phyloP scores from a whole-genome alignment of 2,329 filamentous ascomycete genomes.

The Scortechinia acanthostroma region DNA sequence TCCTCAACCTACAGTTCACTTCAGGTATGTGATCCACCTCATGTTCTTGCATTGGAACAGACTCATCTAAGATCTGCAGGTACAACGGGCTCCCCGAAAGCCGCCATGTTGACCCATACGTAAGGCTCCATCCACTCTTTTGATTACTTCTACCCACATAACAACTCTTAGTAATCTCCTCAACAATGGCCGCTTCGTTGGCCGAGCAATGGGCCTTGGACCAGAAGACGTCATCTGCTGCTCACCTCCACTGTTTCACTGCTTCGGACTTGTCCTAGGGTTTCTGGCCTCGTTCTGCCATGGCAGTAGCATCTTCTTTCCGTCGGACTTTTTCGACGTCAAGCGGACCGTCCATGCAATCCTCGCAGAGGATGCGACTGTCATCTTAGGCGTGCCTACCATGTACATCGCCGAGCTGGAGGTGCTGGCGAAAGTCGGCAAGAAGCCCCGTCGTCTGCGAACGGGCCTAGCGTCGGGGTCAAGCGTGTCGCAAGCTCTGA shows the following conservation, averaged over 20 bases:
- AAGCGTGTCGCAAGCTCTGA: conserved; percentile 68
- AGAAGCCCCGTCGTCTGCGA: conserved; percentile 44
- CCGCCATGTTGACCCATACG: conserved; percentile 69
- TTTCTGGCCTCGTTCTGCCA: conserved; percentile 68
- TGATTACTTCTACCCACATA: conserved; percentile 19
- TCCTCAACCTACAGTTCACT: conserved; percentile 71
- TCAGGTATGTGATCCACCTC: too few relatives aligned
- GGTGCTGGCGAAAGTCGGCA: conserved; percentile 30
- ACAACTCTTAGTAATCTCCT: conserved; percentile 42
- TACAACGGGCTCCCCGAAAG: conserved; percentile 69
- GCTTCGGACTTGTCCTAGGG: conserved; percentile 74
- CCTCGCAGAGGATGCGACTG: conserved; percentile 62
- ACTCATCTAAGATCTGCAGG: too few relatives aligned
- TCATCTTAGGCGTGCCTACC: conserved; percentile 73
- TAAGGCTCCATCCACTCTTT: conserved; percentile 21
- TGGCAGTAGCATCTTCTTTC: conserved; percentile 71
- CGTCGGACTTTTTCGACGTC: conserved; percentile 68
- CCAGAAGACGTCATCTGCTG: conserved; percentile 68
- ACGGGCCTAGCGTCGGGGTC: conserved; percentile 77
- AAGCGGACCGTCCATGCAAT: conserved; percentile 60
- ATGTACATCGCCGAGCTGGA: conserved; percentile 68
- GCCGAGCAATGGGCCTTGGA: conserved; percentile 67
- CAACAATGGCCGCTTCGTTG: conserved; percentile 66
- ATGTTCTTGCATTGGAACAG: too few relatives aligned
- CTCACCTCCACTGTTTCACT: conserved; percentile 78